Base-by-base conservation (phyloP, 306 rosid species). In the Cicer bijugum region DNA sequence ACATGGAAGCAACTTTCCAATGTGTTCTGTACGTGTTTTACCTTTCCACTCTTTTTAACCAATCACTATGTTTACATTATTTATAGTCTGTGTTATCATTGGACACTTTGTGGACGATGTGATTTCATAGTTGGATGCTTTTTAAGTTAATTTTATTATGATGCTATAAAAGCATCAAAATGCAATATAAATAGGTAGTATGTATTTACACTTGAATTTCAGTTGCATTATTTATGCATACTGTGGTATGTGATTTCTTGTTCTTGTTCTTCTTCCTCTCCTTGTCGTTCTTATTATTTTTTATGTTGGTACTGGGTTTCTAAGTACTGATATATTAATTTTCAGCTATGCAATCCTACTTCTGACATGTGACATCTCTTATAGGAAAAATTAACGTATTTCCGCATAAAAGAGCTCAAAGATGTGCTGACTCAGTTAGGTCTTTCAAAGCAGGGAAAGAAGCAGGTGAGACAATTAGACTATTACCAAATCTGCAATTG, bases 391-490 rank as follows among this genome's bases (percentile, higher is more conserved):
- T 82, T 93, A 84, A 86, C 86, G 71, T 86, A 84, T 82, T 93
- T 93, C 71, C 94, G 97, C 64, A 89, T 91, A 78, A 91, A 87
- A 75, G 98, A 93, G 92, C 97, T 93, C 56, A 91, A 93, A 86
- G 96, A 91, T 82, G 96, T 93, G 53, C 97, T 93, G 80, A 78
- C 92, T 67, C 90, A 89, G 67, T 82, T 93, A 51, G 93, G 96
- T 74, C 93, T 91, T 70, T 91, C 97, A 65, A 93, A 93, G 87
- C 98, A 93, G 85, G 98, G 98, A 81, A 93, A 93, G 84, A 93
- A 93, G 86, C 96, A 89, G 98, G 98, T 89, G 84, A 85, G 82
- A 74, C 65, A 78, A 57, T 51, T 48, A 66, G 72, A 57, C 69
- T 74, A 64, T 74, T 61, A 7, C 52, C 69, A 10, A 40, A 56